Evolutionary conservation across 169 alveolate genomes (phyloP), one percentile per base, ranked within the genome.

Genomic region (Cardiosporidium cionae): DNA sequence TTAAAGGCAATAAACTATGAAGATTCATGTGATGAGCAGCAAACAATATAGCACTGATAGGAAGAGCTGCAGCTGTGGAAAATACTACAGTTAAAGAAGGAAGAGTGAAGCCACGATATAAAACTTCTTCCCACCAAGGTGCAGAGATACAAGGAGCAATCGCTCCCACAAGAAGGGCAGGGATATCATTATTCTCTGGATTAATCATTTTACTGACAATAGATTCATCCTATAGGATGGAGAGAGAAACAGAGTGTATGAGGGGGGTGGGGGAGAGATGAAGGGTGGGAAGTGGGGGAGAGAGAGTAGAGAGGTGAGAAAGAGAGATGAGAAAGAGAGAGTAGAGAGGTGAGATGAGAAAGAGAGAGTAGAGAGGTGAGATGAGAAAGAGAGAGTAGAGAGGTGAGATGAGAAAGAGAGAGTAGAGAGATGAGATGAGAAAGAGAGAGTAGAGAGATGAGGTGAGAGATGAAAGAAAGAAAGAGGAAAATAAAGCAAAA

Each of bases 111-210:
- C 83, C 79, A 34, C 89, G 81, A 69, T 84, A 84, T 7, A 84
- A 63, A 44, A 80, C 37, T 62, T 84, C 89, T 34, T 84, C 89
- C 89, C 89, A 84, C 85, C 82, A 70, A 32, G 89, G 87, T 1
- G 89, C 89, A 32, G 87, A 79, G 62, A 84, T 31, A 34, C 89
- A 84, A 9, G 89, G 89, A 16, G 85, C 89, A 7, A 80, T 28
- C 7, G 87, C 79, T 0, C 81, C 81, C 65, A 84, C 65, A 2
- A 80, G 58, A 29, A 79, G 64, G 34, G 89, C 72, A 3, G 44
- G 4, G 0, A 58, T 44, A 3, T 76, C 80, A 53, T 72, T 72
- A 32, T 23, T 16, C 6, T 75, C 32, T 33, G 82, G 78, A 23
- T 79, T 83, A 44, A 68, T 70, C n/a, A 80, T 28, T 0, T 37